Evolutionary conservation across 2,329 filamentous ascomycete genomes (phyloP).

Genomic region (Albophoma yamanashiensis): DNA sequence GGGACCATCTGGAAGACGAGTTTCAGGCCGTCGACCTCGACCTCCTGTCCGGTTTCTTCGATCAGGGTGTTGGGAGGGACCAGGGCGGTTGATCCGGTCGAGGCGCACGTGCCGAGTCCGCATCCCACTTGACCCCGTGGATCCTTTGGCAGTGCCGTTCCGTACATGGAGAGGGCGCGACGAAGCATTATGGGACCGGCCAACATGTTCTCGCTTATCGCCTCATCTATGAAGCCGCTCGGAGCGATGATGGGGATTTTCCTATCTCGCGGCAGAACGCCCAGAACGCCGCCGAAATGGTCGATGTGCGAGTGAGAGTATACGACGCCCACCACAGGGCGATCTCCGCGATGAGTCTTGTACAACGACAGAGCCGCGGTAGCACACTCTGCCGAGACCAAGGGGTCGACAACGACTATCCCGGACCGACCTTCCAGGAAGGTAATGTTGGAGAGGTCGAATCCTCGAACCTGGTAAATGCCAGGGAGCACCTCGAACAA

Average conservation of each 20-base stretch:
- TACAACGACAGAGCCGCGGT: conserved; percentile 22
- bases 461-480: conserved; percentile 28
- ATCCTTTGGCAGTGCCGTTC: conserved; percentile 14
- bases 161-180: conserved; percentile 29
- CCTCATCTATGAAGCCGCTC: conserved; percentile 26
- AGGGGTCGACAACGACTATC: conserved; percentile 26
- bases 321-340: conserved; percentile 15
- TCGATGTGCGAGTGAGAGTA: conserved; percentile 30
- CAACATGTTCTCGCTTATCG: conserved; percentile 26
- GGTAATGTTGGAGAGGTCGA: conserved; percentile 30
- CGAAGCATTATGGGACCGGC: conserved; percentile 26
- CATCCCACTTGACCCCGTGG: conserved; percentile 23
- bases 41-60: conserved; percentile 17
- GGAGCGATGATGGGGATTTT: conserved; percentile 19
- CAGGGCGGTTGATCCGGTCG: conserved; percentile 18
- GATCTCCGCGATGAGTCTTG: conserved; percentile 3
- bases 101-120: conserved; percentile 23
- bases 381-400: conserved; percentile 24
- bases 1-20: conserved; percentile 30
- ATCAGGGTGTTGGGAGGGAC: conserved; percentile 23
- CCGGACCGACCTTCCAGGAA: conserved; percentile 22
- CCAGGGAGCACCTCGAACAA: conserved; percentile 22
- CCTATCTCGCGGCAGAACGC: conserved; percentile 5
- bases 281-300: conserved; percentile 22
- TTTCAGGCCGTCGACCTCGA: conserved; percentile 21